These are phyloP conservation scores for Rhinocladiella similis DNA, from an alignment of 2,329 filamentous ascomycete species.

Conservation along the genomic window DNA sequence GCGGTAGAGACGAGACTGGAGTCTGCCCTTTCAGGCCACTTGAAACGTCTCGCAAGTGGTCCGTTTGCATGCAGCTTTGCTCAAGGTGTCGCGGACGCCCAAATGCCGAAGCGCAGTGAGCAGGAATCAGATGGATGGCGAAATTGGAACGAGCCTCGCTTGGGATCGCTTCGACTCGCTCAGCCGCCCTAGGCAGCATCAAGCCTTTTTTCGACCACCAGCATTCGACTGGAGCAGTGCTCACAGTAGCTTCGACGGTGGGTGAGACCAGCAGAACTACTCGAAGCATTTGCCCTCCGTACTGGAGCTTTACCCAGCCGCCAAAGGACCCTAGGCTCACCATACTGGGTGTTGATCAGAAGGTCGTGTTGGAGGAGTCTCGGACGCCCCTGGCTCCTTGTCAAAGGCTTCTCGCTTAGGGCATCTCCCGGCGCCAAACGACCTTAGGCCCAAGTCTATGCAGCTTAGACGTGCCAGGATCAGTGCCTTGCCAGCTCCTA, in stretches of 20 bases:
- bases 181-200: constrained; percentile 26
- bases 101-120: constrained; percentile 28
- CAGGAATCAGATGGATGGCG: constrained; percentile 26
- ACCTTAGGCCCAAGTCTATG: constrained; percentile 22
- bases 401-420: constrained; percentile 29
- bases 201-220: constrained; percentile 14
- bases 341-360: constrained; percentile 4
- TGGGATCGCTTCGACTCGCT: constrained; percentile 29
- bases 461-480: constrained; percentile 12
- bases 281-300: not conserved
- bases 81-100: constrained; percentile 24
- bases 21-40: constrained; percentile 20
- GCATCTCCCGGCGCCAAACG: constrained; percentile 29
- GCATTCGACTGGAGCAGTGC: not conserved
- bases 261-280: not conserved
- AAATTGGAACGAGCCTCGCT: constrained; percentile 30
- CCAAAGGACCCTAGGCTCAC: not conserved
- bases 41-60: constrained; percentile 22
- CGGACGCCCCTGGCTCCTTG: constrained; percentile 15
- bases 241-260: not conserved
- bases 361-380: constrained; percentile 1
- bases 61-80: constrained; percentile 13
- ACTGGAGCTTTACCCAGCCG: not conserved
- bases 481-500: constrained; percentile 13
- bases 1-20: constrained; percentile 6